Conservation (phyloP, 176 grass and related monocot species). For the Lolium rigidum region DNA sequence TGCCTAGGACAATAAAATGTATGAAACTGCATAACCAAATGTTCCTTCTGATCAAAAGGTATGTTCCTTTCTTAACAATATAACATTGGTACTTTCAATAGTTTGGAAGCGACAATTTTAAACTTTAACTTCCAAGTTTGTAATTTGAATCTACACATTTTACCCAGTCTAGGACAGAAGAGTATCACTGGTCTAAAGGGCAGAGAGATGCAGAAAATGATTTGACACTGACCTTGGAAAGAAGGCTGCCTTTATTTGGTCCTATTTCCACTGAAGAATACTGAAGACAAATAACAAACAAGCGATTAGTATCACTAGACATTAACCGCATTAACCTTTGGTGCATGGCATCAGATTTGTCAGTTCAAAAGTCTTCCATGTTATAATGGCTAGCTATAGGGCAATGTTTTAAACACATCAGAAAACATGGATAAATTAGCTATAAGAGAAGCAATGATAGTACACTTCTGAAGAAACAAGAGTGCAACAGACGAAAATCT, state of each 20-base stretch:
- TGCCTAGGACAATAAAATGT: background rate
- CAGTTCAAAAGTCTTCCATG: background rate
- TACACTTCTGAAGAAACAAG: background rate
- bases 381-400: background rate
- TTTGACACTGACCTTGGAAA: slow-evolving; percentile 62
- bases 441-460: background rate
- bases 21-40: slow-evolving; percentile 18
- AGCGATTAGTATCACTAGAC: slow-evolving; percentile 31
- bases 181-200: too few species aligned
- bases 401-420: background rate
- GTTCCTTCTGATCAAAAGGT: background rate
- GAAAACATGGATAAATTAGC: background rate
- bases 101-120: background rate
- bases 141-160: background rate
- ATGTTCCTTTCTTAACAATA: background rate
- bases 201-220: background rate
- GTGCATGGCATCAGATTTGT: background rate
- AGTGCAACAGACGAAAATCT: background rate
- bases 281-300: slow-evolving; percentile 55
- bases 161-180: slow-evolving; percentile 1
- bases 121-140: background rate
- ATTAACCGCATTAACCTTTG: background rate
- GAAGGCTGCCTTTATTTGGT: slow-evolving; percentile 61
- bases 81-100: background rate
- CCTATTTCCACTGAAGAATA: slow-evolving; percentile 65